Percentiles rank a stretch among this genome's conserved stretches.
Conservation (phyloP, 139 green algal species). For the Micromonas pusilla region DNA sequence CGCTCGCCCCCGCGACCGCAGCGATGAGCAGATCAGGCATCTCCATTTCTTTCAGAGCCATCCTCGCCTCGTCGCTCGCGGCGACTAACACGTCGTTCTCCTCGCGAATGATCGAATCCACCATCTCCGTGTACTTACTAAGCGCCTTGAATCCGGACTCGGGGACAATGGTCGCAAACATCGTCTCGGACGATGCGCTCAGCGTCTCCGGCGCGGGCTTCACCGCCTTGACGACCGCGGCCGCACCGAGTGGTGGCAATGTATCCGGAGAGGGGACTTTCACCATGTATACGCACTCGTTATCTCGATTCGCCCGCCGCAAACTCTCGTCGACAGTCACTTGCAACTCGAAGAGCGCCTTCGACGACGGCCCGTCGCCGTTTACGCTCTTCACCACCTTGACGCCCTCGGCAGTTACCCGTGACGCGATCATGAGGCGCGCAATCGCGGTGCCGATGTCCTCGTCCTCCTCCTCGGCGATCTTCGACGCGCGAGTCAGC, state of each 20-base stretch:
- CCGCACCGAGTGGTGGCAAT: neutral
- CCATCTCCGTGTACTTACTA: slow-evolving; percentile 17
- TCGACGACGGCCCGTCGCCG: neutral
- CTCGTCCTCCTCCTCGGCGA: neutral
- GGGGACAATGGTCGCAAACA: slow-evolving; percentile 15
- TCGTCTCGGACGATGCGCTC: neutral
- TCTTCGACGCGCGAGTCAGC: neutral
- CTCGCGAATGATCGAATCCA: slow-evolving; percentile 9
- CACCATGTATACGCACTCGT: slow-evolving; percentile 25
- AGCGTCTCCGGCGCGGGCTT: neutral
- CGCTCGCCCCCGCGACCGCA: neutral
- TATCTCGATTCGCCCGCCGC: slow-evolving; percentile 4
- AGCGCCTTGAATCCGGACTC: neutral
- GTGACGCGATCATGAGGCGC: neutral
- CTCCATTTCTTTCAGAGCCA: slow-evolving; percentile 9
- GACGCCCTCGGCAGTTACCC: neutral
- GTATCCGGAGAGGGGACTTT: neutral
- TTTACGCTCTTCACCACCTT: neutral
- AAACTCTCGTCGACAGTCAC: neutral
- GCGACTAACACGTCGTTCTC: neutral
- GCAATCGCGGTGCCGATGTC: slow-evolving; percentile 5
- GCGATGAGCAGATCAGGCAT: slow-evolving; percentile 16
- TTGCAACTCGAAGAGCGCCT: neutral
- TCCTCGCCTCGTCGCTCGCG: slow-evolving; percentile 12
- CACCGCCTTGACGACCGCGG: neutral